phyloP scores from a whole-genome alignment of 2,329 filamentous ascomycete genomes.

The Alternaria sp. region DNA sequence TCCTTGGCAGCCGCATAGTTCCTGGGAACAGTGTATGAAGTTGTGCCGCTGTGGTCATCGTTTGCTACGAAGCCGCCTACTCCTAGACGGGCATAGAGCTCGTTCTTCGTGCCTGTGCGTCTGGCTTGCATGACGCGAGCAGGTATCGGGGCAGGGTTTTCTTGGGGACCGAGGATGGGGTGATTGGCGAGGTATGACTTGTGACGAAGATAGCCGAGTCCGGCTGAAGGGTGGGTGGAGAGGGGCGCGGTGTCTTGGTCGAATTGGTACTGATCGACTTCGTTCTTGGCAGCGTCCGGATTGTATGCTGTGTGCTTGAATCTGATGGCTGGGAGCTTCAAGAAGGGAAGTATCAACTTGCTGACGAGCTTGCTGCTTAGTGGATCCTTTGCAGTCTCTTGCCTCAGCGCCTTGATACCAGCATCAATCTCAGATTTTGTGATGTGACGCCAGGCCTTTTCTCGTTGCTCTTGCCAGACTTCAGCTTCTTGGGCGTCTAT shows the following conservation, averaged over 20 bases:
- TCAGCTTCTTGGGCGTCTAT: constrained; percentile 34
- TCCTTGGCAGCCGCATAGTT: constrained; percentile 8
- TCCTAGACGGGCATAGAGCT: constrained; percentile 48
- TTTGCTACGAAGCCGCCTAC: constrained; percentile 54
- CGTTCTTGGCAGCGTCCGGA: constrained; percentile 34
- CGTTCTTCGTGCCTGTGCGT: constrained; percentile 14
- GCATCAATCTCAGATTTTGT: constrained; percentile 30
- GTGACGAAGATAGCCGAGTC: constrained; percentile 66
- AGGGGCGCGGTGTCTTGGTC: constrained; percentile 52
- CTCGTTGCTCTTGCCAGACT: constrained; percentile 19
- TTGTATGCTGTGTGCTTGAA: constrained; percentile 31
- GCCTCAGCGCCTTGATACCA: constrained; percentile 49
- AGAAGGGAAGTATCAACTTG: constrained; percentile 59
- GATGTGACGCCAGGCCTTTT: constrained; percentile 38
- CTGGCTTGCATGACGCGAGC: constrained; percentile 62
- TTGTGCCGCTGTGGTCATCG: constrained; percentile 45
- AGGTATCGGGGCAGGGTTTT: constrained; percentile 57
- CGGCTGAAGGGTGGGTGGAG: constrained; percentile 69
- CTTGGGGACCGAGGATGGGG: constrained; percentile 65
- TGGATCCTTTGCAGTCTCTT: constrained; percentile 55
- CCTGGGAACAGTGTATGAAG: constrained; percentile 3
- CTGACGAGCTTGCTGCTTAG: constrained; percentile 59
- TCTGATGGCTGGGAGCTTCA: constrained; percentile 60
- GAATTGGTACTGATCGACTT: constrained; percentile 34
- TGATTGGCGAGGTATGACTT: constrained; percentile 64